Evolutionary conservation across 805 yeast genomes (phyloP).

Genomic region (Wickerhamiella musiphila): DNA sequence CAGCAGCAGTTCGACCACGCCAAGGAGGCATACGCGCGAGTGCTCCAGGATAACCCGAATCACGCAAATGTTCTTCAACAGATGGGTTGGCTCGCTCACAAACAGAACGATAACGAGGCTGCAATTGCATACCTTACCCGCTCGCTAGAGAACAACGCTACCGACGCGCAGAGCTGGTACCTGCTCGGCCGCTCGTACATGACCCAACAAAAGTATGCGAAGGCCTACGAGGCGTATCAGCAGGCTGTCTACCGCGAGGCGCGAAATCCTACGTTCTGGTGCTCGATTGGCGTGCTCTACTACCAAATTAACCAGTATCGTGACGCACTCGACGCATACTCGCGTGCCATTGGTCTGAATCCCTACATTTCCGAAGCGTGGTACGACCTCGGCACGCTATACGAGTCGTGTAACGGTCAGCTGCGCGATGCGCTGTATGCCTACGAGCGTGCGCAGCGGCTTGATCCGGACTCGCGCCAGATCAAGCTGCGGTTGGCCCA

Average conservation of each 20-base stretch:
- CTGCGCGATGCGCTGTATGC: constrained; percentile 91
- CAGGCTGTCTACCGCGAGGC: constrained; percentile 96
- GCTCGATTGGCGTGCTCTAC: constrained; percentile 84
- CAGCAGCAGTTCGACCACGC: constrained; percentile 86
- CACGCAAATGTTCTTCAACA: constrained; percentile 95
- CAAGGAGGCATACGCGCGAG: constrained; percentile 88
- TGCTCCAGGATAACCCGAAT: constrained; percentile 71
- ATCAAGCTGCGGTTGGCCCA: constrained; percentile 86
- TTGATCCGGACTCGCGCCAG: constrained; percentile 88
- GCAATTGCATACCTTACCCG: constrained; percentile 72
- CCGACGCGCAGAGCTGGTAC: constrained; percentile 96
- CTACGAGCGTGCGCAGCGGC: constrained; percentile 85
- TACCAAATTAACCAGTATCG: constrained; percentile 92
- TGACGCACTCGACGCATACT: constrained; percentile 94
- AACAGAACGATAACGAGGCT: constrained; percentile 50
- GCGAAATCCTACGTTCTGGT: constrained; percentile 96
- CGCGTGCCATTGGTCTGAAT: constrained; percentile 86
- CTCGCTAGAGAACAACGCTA: constrained; percentile 72
- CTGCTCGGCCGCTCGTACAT: constrained; percentile 91
- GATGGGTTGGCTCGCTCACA: constrained; percentile 83
- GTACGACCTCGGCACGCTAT: constrained; percentile 94
- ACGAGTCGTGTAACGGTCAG: constrained; percentile 95
- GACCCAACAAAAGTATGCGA: constrained; percentile 87
- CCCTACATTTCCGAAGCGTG: constrained; percentile 96
- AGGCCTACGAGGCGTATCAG: constrained; percentile 96